Base-by-base conservation (phyloP, 768 basidiomycete genomes). In the Pulveroboletus sp. region DNA sequence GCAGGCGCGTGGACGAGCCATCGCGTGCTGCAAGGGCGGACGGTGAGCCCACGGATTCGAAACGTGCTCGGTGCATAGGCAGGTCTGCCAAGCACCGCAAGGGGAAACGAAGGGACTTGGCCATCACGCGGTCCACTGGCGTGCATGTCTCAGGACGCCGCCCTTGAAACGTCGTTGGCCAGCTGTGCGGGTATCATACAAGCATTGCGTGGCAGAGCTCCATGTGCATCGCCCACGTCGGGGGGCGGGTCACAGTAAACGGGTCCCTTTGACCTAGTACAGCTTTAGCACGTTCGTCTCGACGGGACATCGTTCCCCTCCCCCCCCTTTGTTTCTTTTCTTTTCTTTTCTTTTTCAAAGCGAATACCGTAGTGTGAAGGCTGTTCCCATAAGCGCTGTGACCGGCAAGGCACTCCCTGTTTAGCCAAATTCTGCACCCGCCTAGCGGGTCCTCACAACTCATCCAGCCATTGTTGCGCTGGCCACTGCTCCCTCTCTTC, bases 381-480 rank as follows among this genome's bases (percentile, higher is more conserved):
- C 47, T 46, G 48, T 60, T 67, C 44, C 49, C 47, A 53, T 65
- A 65, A 64, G 66, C 67, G 65, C 66, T 67, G 67, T 65, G 63
- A 61, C 65, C 61, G 67, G 66, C 66, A 67, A 69, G 65, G 62
- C 67, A 62, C 61, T 65, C 54, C 56, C 63, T 64, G 56, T 63
- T 64, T 64, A 49, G 60, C 58, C 67, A 64, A 63, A 57, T 69
- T 69, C 65, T 63, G 64, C 50, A 57, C 60, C 61, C 66, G 66
- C 55, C 61, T 54, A 56, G 60, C 59, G 61, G 66, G 57, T 57
- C 61, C 54, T 52, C 55, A 52, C 62, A 64, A 66, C 56, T 66
- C 64, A 47, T 64, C 60, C 66, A 62, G 69, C 69, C 73, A 71
- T 72, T 72, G 70, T 72, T 68, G 66, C 68, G 64, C 69, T 67